Evolutionary conservation across 202 grass and related monocot species (phyloP), one percentile per base, ranked within the genome.

Genomic region (Panicum virgatum): DNA sequence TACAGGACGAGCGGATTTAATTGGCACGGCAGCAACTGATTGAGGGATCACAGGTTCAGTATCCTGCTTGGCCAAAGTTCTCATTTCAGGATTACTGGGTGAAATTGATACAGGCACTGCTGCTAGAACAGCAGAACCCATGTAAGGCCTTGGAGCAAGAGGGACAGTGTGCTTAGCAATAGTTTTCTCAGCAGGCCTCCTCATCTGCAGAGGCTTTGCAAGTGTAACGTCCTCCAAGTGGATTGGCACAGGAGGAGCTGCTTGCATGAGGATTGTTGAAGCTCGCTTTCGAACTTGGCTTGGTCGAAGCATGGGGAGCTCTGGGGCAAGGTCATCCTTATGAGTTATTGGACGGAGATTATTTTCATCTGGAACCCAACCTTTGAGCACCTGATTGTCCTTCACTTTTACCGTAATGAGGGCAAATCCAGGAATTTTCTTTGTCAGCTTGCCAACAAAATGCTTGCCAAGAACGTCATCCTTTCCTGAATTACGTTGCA

Each of bases 191-290:
- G 39, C 79, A 83, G 88, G 88, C 22, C 74, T 75, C 75, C 83
- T 90, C 88, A 90, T 90, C 68, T 86, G 88, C 59, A 90, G 67
- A 83, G 88, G 88, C 27, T 74, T 86, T 63, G 88, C 88, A 83
- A 90, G 42, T 79, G 88, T 90, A 57, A 90, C 79, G 79, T 83
- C 69, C 79, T 86, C 83, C 73, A 89, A 68, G 42, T 51, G 88
- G 32, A 86, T 70, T 69, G 83, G 74, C 59, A 82, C 76, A 48
- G 83, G 53, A 74, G 37, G 42, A 75, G 53, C 52, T 68, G 44
- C 61, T 83, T 86, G 88, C 26, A 48, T 86, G 63, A 54, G 62
- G 45, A 86, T 39, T 61, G 60, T 62, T 68, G 88, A 82, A 83
- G 83, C 52, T 78, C 70, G 80, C 68, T 83, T 90, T 56, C 40